Percentiles rank a stretch among this genome's conserved stretches.
Conservation (phyloP, 2,329 filamentous ascomycete genomes). For the Fusarium coffeatum region DNA sequence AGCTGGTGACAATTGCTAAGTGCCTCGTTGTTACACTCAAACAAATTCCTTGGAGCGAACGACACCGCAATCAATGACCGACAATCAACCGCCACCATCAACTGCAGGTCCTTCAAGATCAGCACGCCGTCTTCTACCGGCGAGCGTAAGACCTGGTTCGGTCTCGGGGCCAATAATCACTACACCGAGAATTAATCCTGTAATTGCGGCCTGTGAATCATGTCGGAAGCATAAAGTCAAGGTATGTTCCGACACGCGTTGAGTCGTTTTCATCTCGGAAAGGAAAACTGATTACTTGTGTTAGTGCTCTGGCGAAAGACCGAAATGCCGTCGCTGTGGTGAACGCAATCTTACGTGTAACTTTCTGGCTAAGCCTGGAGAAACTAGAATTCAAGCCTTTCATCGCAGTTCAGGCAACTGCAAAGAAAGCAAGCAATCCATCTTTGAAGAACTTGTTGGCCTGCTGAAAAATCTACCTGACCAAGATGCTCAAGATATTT, state of each 20-base stretch:
- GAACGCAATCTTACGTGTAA: slow-evolving; percentile 24
- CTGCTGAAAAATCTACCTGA: slow-evolving; percentile 38
- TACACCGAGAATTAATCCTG: slow-evolving; percentile 11
- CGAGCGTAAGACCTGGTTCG: neutral
- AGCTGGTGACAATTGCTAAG: neutral
- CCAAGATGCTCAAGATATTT: slow-evolving; percentile 50
- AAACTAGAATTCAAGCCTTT: slow-evolving; percentile 38
- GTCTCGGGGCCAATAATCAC: accelerated
- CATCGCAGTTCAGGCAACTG: neutral
- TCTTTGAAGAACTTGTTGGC: slow-evolving; percentile 36
- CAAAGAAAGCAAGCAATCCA: neutral
- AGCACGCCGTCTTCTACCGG: slow-evolving; percentile 8
- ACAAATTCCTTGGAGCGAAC: accelerated
- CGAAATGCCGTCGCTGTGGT: slow-evolving; percentile 41
- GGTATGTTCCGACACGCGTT: slow-evolving; percentile 5
- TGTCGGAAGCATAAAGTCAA: slow-evolving; percentile 39
- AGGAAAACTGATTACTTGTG: neutral
- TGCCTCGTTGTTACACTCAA: neutral
- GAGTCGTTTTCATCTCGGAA: too few species aligned
- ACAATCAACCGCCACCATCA: neutral
- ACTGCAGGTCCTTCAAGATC: neutral
- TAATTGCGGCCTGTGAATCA: slow-evolving; percentile 32
- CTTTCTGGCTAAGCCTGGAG: slow-evolving; percentile 29
- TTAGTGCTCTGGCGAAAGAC: slow-evolving; percentile 46
- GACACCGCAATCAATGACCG: neutral